Evolutionary conservation across 1,284 basidiomycete genomes (phyloP).

Genomic region (Blastosporella zonata): DNA sequence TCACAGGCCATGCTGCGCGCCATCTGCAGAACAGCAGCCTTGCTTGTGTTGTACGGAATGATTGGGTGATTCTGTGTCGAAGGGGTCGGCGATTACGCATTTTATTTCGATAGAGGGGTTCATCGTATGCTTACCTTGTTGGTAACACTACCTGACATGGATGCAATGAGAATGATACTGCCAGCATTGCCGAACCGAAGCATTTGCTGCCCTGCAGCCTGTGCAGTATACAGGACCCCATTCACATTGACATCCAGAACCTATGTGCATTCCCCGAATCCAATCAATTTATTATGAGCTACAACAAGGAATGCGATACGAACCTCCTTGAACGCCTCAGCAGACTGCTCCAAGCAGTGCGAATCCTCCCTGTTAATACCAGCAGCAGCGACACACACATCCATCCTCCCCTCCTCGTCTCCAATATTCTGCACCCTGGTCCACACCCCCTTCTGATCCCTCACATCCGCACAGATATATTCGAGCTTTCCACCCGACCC

Average conservation of each 20-base stretch:
- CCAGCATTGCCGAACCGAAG: slow-evolving; percentile 64
- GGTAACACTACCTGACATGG: slow-evolving; percentile 83
- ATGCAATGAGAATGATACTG: slow-evolving; percentile 83
- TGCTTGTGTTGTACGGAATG: slow-evolving; percentile 68
- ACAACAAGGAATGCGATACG: slow-evolving; percentile 13
- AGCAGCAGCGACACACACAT: slow-evolving; percentile 75
- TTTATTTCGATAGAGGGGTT: background rate
- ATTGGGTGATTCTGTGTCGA: background rate
- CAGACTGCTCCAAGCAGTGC: slow-evolving; percentile 69
- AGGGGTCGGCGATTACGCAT: background rate
- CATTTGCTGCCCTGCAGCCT: slow-evolving; percentile 79
- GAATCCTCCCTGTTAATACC: slow-evolving; percentile 64
- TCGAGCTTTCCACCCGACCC: slow-evolving; percentile 52
- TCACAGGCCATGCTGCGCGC: slow-evolving; percentile 81
- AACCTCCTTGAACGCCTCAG: slow-evolving; percentile 67
- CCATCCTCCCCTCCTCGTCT: slow-evolving; percentile 61
- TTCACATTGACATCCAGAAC: slow-evolving; percentile 75
- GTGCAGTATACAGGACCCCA: slow-evolving; percentile 75
- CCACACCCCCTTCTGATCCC: slow-evolving; percentile 59
- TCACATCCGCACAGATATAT: slow-evolving; percentile 66
- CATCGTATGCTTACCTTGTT: slow-evolving; percentile 53
- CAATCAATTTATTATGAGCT: background rate
- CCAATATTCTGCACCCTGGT: slow-evolving; percentile 57
- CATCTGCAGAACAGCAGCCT: slow-evolving; percentile 79
- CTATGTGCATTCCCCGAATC: slow-evolving; percentile 27